Base-by-base conservation (phyloP, 176 grass and related monocot genomes). In the Ananas comosus region DNA sequence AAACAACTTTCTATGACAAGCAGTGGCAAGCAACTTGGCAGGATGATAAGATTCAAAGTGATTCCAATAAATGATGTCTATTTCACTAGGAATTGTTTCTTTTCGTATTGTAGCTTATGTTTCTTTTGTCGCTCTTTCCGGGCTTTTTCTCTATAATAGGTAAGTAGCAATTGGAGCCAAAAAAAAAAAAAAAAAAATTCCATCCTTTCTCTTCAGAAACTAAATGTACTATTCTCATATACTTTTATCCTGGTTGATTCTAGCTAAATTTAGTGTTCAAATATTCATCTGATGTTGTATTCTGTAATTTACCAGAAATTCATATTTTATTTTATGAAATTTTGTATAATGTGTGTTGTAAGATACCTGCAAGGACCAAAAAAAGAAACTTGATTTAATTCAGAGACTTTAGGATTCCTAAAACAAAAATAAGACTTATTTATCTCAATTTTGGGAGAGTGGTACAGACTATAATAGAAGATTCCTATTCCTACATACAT, bases 1-100 rank as follows among this genome's bases (percentile, higher is more conserved):
- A 97, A 81, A 82, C 82, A 0, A 92, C 94, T 1, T 92, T 88
- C 74, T 97, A 97, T 28, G 89, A 92, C 82, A 97, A 86, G 86
- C 94, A 97, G 70, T 97, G 94, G 94, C 86, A 84, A 84, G 77
- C 94, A 67, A 92, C 94, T 48, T 97, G 94, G 94, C 81, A 90
- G 80, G 89, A 97, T 0, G 94, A 97, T 9, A 51, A 52, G 63
- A 33, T 3, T 19, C 14, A 59, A 5, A 12, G 49, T 18, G 65
- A 33, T 53, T 69, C 75, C n/a, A 69, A 27, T 22, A 56, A 50
- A 9, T 69, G 49, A 50, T 5, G 48, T 64, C 2, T 19, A 61
- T 61, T 61, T n/a, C 9, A 42, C 33, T 7, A 7, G 5, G 33
- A 6, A 42, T 42, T 42, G 56, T 14, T 14, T 61, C n/a, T 61